Conservation (phyloP, 768 basidiomycete genomes). For the Pilatotrama ljubarskyi region DNA sequence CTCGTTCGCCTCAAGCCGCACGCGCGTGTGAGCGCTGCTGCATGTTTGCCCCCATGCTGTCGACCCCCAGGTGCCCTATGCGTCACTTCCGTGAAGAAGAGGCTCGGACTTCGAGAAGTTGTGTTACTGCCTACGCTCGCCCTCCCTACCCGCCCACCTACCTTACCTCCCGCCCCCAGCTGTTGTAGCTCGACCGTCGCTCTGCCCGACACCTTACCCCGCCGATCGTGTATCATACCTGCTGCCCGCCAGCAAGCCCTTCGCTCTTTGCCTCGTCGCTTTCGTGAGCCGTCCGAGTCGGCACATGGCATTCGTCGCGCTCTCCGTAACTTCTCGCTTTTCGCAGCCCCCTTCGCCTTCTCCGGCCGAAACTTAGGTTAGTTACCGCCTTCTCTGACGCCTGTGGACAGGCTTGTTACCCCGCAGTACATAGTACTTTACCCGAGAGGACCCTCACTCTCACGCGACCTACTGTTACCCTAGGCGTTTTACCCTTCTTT, state of each 20-base stretch:
- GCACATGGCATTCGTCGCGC: background rate
- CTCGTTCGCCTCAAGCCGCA: conserved; percentile 17
- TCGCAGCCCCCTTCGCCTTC: background rate
- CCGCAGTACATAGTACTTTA: background rate
- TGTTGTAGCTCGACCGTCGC: conserved; percentile 18
- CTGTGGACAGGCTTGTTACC: conserved; percentile 9
- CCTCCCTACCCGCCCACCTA: background rate
- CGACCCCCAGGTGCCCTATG: background rate
- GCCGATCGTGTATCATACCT: conserved; percentile 7
- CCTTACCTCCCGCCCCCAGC: conserved; percentile 1
- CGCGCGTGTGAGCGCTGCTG: conserved; percentile 4
- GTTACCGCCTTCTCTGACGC: background rate
- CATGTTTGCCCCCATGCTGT: too few relatives aligned
- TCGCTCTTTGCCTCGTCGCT: background rate
- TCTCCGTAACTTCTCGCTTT: background rate
- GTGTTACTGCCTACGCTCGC: conserved; percentile 11
- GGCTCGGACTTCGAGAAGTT: conserved; percentile 24
- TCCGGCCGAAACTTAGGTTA: background rate
- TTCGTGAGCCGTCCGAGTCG: background rate
- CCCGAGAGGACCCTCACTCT: background rate
- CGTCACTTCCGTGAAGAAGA: conserved; percentile 23
- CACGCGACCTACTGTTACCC: background rate
- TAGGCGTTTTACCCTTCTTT: conserved; percentile 1
- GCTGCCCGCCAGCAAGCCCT: conserved; percentile 2
- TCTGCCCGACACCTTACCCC: background rate